These are phyloP conservation scores for Diaporthe australafricana DNA, from an alignment of 2,329 filamentous ascomycete genomes.

Conservation along the genomic window DNA sequence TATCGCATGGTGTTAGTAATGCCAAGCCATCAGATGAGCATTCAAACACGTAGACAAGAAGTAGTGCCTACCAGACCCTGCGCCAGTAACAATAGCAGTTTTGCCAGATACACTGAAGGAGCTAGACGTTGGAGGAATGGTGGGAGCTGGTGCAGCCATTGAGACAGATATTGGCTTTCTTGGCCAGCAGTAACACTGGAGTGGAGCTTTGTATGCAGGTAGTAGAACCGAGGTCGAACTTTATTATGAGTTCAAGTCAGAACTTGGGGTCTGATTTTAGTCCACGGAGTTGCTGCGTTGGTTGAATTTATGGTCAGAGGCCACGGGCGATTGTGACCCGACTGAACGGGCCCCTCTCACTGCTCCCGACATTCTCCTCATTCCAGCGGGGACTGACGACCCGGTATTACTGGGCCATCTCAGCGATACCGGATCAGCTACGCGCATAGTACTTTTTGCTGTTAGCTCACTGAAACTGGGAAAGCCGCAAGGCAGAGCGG, in stretches of 20 bases:
- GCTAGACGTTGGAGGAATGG: neutral
- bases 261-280: neutral
- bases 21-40: too few relatives aligned
- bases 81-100: conserved; percentile 65
- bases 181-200: neutral
- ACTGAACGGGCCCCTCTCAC: conserved; percentile 5
- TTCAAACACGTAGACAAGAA: neutral
- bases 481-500: neutral
- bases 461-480: neutral
- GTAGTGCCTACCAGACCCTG: conserved; percentile 58
- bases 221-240: neutral
- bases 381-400: neutral
- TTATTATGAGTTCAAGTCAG: neutral
- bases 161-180: too few relatives aligned
- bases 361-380: conserved; percentile 10
- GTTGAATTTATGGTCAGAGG: neutral
- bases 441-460: neutral
- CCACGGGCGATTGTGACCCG: conserved; percentile 12
- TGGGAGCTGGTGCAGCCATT: conserved; percentile 8
- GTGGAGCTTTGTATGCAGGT: neutral
- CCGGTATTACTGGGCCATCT: neutral
- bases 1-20: conserved; percentile 17
- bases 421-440: conserved; percentile 10
- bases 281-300: neutral
- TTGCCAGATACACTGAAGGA: conserved; percentile 51